phyloP scores from a whole-genome alignment of 164 flowering plant species.

The Umbilicus rupestris region DNA sequence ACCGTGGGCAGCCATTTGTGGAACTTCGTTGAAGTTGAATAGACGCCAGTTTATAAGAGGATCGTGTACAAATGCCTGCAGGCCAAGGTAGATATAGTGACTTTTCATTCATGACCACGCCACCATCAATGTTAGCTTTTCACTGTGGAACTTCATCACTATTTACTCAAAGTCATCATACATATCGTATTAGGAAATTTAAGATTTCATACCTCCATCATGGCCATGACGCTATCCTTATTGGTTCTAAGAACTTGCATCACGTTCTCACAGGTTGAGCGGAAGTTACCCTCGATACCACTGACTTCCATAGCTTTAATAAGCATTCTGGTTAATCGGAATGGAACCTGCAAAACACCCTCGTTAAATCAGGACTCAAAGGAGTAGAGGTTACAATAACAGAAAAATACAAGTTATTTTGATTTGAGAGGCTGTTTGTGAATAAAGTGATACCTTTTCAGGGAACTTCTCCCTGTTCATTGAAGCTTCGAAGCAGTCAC shows the following conservation, averaged over 20 bases:
- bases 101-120: no score
- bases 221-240: slow-evolving; percentile 97
- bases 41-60: slow-evolving; percentile 99
- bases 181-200: neutral
- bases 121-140: no score
- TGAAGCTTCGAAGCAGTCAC: slow-evolving; percentile 98
- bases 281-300: slow-evolving; percentile 95
- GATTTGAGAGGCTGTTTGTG: neutral
- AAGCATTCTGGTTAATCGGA: slow-evolving; percentile 99
- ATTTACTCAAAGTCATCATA: no score
- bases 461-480: slow-evolving; percentile 98
- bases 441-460: slow-evolving; percentile 55
- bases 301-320: slow-evolving; percentile 99
- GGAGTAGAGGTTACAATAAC: neutral
- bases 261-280: slow-evolving; percentile 95
- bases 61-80: slow-evolving; percentile 97
- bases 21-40: slow-evolving; percentile 90
- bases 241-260: slow-evolving; percentile 93
- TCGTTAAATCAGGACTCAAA: neutral
- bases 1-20: slow-evolving; percentile 61
- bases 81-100: no score
- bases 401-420: neutral
- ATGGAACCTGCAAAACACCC: slow-evolving; percentile 60
- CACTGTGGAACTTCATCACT: no score
- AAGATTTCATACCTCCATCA: slow-evolving; percentile 82